Conservation (phyloP, 495 filamentous ascomycete species). For the Glarea lozoyensis region DNA sequence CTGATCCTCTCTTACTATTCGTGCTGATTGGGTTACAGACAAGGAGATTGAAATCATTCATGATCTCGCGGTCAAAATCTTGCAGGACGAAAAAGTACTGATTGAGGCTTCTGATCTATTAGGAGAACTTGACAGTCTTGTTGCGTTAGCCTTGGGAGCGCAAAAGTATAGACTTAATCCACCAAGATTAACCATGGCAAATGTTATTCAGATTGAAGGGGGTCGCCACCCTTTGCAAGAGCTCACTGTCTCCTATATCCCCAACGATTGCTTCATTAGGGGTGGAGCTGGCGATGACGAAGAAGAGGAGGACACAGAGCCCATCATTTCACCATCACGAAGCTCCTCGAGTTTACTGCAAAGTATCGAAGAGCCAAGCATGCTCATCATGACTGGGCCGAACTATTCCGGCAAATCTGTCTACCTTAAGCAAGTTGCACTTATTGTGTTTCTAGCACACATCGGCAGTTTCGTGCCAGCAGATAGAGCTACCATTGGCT, state of each 20-base stretch:
- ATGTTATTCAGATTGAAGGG: slow-evolving; percentile 65
- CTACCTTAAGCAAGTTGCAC: slow-evolving; percentile 91
- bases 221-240: slow-evolving; percentile 93
- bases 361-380: slow-evolving; percentile 43
- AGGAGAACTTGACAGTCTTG: slow-evolving; percentile 82
- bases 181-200: slow-evolving; percentile 62
- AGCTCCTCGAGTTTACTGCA: slow-evolving; percentile 4
- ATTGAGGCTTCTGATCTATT: slow-evolving; percentile 61
- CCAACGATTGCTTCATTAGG: slow-evolving; percentile 65
- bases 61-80: slow-evolving; percentile 60
- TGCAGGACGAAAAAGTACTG: slow-evolving; percentile 62
- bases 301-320: slow-evolving; percentile 1
- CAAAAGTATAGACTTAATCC: slow-evolving; percentile 60
- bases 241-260: slow-evolving; percentile 74
- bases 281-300: slow-evolving; percentile 42
- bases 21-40: too few relatives aligned
- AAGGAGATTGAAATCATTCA: slow-evolving; percentile 87
- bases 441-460: slow-evolving; percentile 90
- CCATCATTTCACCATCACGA: neutral
- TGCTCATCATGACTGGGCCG: slow-evolving; percentile 81
- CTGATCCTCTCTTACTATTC: neutral
- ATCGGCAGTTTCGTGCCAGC: slow-evolving; percentile 90
- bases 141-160: slow-evolving; percentile 75
- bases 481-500: slow-evolving; percentile 64
- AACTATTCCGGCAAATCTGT: slow-evolving; percentile 97